phyloP scores from a whole-genome alignment of 2,329 filamentous ascomycete genomes.

The Cryphonectria parasitica region DNA sequence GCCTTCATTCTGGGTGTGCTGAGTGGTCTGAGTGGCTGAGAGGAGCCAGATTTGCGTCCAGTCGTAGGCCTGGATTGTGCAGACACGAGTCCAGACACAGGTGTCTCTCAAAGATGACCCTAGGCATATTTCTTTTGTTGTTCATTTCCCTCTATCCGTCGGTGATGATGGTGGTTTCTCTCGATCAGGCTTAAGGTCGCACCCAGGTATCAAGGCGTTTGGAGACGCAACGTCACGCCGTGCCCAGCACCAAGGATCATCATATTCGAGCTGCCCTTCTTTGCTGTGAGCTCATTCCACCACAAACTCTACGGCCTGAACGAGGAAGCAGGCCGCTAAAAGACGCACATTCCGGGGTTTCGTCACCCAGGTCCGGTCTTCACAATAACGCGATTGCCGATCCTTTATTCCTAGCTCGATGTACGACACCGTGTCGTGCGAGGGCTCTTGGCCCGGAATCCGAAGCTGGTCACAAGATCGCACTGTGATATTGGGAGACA shows the following conservation, averaged over 20 bases:
- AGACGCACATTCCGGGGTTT: neutral
- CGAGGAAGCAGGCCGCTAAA: neutral
- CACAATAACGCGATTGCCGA: slow-evolving; percentile 16
- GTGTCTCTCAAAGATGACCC: neutral
- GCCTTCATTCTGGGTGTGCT: neutral
- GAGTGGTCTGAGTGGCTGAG: slow-evolving; percentile 5
- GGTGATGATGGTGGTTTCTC: neutral
- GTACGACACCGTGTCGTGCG: neutral
- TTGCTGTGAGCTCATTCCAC: neutral
- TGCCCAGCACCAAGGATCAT: neutral
- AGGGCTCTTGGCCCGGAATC: neutral
- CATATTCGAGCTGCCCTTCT: neutral
- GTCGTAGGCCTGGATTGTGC: neutral
- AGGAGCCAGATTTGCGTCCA: no score
- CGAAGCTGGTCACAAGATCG: slow-evolving; percentile 5
- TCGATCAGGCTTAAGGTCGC: neutral
- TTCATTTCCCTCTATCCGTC: neutral
- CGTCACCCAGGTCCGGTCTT: neutral
- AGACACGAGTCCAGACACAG: neutral
- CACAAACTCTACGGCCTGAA: neutral
- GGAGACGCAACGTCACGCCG: neutral
- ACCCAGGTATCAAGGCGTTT: neutral
- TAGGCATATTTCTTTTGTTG: neutral
- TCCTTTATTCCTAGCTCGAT: neutral
- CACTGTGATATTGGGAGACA: neutral